Conservation (phyloP, 2,329 filamentous ascomycete species). For the Septoria linicola region DNA sequence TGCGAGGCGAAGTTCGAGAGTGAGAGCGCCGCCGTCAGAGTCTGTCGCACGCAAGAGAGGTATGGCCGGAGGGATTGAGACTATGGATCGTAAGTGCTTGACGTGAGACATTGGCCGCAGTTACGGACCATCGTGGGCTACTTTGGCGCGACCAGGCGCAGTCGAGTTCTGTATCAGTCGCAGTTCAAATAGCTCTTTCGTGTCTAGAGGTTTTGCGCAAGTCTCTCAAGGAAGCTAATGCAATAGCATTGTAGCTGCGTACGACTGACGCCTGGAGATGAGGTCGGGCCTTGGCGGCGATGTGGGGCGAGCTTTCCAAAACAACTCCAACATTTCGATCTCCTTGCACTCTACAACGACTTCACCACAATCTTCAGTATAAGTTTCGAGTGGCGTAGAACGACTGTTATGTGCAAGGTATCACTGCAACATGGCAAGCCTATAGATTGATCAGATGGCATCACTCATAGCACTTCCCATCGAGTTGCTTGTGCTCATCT, state of each 20-base stretch:
- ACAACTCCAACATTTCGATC: no score
- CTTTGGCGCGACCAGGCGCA: not conserved
- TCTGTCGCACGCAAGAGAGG: constrained; percentile 92
- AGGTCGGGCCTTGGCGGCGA: not conserved
- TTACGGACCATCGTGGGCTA: constrained; percentile 19
- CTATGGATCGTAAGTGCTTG: constrained; percentile 45
- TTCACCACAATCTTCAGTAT: no score
- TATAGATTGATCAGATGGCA: no score
- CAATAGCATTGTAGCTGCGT: not conserved
- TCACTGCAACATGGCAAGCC: no score
- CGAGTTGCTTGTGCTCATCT: constrained; percentile 23
- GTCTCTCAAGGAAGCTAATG: no score
- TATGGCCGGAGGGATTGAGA: constrained; percentile 97
- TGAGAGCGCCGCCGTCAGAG: constrained; percentile 87
- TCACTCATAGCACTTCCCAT: constrained; percentile 20
- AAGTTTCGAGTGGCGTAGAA: no score
- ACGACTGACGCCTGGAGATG: not conserved
- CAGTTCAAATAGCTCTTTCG: no score
- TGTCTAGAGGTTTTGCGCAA: no score
- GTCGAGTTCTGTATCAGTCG: no score
- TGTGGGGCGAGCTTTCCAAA: not conserved
- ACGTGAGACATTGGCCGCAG: not conserved
- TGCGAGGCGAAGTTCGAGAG: constrained; percentile 97
- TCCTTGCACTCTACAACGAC: no score
- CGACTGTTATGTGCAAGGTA: no score